A percentile compares a stretch with the other conserved stretches of the same genome.
Conservation (phyloP, 192 early-diverging fungal genomes). For the Martensiomyces pterosporus region DNA sequence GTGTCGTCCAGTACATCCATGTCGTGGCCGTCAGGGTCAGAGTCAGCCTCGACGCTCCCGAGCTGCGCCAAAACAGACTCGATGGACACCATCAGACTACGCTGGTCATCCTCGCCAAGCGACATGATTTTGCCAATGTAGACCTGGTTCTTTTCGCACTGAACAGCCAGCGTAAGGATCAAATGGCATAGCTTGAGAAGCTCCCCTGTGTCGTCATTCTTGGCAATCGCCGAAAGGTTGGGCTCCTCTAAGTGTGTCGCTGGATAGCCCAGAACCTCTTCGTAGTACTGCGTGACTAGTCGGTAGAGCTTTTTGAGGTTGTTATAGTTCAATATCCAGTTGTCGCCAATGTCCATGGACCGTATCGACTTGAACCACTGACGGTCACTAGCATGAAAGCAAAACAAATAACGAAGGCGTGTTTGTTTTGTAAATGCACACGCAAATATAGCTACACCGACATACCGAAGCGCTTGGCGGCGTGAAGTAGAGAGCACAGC, state of each 20-base stretch:
- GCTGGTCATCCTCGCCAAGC: slow-evolving; percentile 67
- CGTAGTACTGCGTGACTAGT: slow-evolving; percentile 79
- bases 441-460: too few relatives aligned
- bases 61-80: slow-evolving; percentile 57
- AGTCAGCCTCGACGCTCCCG: slow-evolving; percentile 35
- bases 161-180: slow-evolving; percentile 81
- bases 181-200: slow-evolving; percentile 76
- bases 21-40: slow-evolving; percentile 34
- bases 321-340: slow-evolving; percentile 94
- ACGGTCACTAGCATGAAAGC: slow-evolving; percentile 70
- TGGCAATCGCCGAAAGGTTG: slow-evolving; percentile 81
- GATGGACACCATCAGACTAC: slow-evolving; percentile 85
- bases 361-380: slow-evolving; percentile 84
- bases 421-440: too few relatives aligned
- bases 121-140: slow-evolving; percentile 84
- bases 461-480: too few relatives aligned
- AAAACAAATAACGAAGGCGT: background rate
- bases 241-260: slow-evolving; percentile 58
- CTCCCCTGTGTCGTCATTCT: slow-evolving; percentile 68
- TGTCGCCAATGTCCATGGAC: slow-evolving; percentile 71
- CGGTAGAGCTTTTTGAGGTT: slow-evolving; percentile 88
- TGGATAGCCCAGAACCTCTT: slow-evolving; percentile 75
- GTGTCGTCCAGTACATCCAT: slow-evolving; percentile 32
- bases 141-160: slow-evolving; percentile 75
- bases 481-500: too few relatives aligned